Evolutionary conservation across 192 early-diverging fungal species (phyloP).

Genomic region (Glomus cerebriforme): DNA sequence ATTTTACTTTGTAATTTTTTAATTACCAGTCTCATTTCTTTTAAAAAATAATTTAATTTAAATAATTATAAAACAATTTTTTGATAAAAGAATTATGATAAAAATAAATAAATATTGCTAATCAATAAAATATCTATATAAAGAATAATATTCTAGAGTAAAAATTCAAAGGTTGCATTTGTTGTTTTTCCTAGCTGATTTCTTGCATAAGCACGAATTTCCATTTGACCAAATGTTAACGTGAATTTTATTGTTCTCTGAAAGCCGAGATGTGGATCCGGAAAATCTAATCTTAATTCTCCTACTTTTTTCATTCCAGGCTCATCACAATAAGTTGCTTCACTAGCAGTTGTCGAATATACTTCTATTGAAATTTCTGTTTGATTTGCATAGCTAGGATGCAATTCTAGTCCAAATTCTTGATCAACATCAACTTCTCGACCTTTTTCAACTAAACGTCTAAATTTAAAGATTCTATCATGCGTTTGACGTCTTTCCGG

Average conservation of each 20-base stretch:
- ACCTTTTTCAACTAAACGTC: neutral
- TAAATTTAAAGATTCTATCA: neutral
- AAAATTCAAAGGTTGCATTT: neutral
- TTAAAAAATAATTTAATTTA: too few species aligned
- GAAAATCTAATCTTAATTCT: conserved; percentile 19
- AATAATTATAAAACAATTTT: too few species aligned
- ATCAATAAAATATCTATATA: too few species aligned
- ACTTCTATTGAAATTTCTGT: neutral
- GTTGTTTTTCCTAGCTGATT: neutral
- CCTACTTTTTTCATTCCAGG: conserved; percentile 11
- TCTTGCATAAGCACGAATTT: neutral
- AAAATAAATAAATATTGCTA: too few species aligned
- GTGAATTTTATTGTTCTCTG: conserved; percentile 12
- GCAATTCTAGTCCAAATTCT: conserved; percentile 9
- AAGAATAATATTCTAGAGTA: neutral
- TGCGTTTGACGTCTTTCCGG: neutral
- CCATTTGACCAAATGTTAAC: conserved; percentile 15
- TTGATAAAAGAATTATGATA: too few species aligned
- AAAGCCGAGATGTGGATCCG: conserved; percentile 8
- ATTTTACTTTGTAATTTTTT: too few species aligned
- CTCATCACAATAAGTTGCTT: conserved; percentile 13
- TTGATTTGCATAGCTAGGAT: conserved; percentile 7
- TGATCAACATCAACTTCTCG: conserved; percentile 8
- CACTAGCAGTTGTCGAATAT: neutral
- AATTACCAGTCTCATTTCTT: too few species aligned